Evolutionary conservation across 2,329 filamentous ascomycete genomes (phyloP).

Genomic region (Fonsecaea erecta): DNA sequence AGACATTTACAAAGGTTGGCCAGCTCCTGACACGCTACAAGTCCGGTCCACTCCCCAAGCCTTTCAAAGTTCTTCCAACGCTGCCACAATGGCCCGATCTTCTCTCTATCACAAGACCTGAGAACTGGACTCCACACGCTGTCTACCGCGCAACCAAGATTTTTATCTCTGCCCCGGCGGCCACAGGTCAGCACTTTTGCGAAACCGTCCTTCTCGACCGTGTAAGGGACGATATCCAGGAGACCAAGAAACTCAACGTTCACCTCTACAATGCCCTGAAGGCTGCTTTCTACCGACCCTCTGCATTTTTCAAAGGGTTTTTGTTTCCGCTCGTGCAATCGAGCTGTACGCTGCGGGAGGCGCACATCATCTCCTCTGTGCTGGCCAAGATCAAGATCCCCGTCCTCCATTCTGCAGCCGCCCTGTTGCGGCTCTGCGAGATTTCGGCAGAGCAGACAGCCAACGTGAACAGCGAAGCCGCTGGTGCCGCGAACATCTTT

Average conservation of each 20-base stretch:
- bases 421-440: slow-evolving; percentile 88
- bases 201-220: slow-evolving; percentile 84
- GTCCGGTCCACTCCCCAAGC: slow-evolving; percentile 94
- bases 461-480: slow-evolving; percentile 75
- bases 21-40: slow-evolving; percentile 90
- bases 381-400: slow-evolving; percentile 84
- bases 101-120: slow-evolving; percentile 79
- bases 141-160: slow-evolving; percentile 89
- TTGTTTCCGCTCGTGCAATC: slow-evolving; percentile 86
- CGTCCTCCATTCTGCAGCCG: slow-evolving; percentile 88
- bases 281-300: slow-evolving; percentile 89
- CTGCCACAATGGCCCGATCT: slow-evolving; percentile 92
- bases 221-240: slow-evolving; percentile 91
- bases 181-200: slow-evolving; percentile 81
- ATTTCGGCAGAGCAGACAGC: slow-evolving; percentile 90
- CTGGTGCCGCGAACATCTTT: slow-evolving; percentile 92
- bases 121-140: slow-evolving; percentile 77
- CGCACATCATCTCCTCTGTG: slow-evolving; percentile 86
- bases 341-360: slow-evolving; percentile 88
- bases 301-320: slow-evolving; percentile 95
- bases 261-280: slow-evolving; percentile 94
- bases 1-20: slow-evolving; percentile 75
- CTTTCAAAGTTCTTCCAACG: slow-evolving; percentile 94
- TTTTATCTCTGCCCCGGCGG: slow-evolving; percentile 83
- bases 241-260: slow-evolving; percentile 92